Evolutionary conservation across 129 eudicot species (phyloP).

Genomic region (Artemisia annua): DNA sequence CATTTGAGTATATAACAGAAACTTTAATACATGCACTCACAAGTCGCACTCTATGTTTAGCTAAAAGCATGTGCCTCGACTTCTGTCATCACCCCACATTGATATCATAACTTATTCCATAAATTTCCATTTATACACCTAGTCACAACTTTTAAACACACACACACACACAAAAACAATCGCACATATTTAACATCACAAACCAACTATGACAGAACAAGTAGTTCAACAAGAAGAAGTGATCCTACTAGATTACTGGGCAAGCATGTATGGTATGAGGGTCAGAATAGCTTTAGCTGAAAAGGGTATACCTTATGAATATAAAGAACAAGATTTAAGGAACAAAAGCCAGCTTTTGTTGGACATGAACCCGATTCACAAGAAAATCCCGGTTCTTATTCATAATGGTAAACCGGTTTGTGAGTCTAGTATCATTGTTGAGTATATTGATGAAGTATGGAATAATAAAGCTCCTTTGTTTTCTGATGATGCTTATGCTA

Average conservation of each 20-base stretch:
- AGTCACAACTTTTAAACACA: not conserved
- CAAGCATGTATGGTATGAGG: constrained; percentile 50
- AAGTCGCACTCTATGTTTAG: no score
- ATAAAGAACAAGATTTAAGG: constrained; percentile 37
- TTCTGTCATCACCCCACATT: not conserved
- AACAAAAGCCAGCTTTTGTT: constrained; percentile 46
- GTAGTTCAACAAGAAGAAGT: constrained; percentile 22
- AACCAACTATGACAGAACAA: constrained; percentile 6
- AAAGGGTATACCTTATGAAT: constrained; percentile 44
- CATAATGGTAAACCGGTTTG: constrained; percentile 51
- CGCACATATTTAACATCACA: not conserved
- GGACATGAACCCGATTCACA: constrained; percentile 45
- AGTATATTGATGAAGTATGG: constrained; percentile 63
- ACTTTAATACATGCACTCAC: no score
- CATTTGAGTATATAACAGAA: no score
- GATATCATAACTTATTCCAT: not conserved
- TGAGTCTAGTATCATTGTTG: constrained; percentile 45
- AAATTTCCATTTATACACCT: not conserved
- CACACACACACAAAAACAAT: not conserved
- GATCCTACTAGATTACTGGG: constrained; percentile 36
- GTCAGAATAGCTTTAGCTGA: constrained; percentile 51
- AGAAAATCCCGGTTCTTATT: constrained; percentile 52
- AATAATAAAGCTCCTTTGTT: constrained; percentile 36
- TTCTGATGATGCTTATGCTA: constrained; percentile 47
- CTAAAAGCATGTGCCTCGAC: no score